phyloP scores from a whole-genome alignment of 805 yeast genomes.

The Metschnikowia bowlesiae region DNA sequence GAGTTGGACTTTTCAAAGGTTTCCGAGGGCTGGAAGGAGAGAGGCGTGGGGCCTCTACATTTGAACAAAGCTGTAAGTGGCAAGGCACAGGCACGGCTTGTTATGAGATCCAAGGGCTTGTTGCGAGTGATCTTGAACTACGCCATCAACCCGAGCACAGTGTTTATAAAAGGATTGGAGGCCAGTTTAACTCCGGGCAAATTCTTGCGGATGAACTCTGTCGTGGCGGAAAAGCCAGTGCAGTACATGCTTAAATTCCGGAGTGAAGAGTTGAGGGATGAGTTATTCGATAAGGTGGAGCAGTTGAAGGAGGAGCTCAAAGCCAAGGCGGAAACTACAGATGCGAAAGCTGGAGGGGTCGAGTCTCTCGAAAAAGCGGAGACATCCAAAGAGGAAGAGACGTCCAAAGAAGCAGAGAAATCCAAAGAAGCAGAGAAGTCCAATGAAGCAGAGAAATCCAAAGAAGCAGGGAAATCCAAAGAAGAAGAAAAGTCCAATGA shows the following conservation, averaged over 20 bases:
- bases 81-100: slow-evolving; percentile 54
- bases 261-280: slow-evolving; percentile 54
- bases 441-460: background rate
- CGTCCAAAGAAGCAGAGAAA: background rate
- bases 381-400: background rate
- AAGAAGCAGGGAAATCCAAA: background rate
- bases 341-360: background rate
- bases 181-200: slow-evolving; percentile 82
- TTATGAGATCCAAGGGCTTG: slow-evolving; percentile 89
- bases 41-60: slow-evolving; percentile 87
- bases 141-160: slow-evolving; percentile 58
- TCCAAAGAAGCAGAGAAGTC: background rate
- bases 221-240: slow-evolving; percentile 63
- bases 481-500: background rate
- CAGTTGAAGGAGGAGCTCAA: slow-evolving; percentile 23
- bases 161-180: slow-evolving; percentile 74
- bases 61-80: slow-evolving; percentile 50
- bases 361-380: background rate
- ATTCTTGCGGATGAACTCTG: slow-evolving; percentile 68
- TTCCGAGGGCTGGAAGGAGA: slow-evolving; percentile 88
- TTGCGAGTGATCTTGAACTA: slow-evolving; percentile 77
- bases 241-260: slow-evolving; percentile 81
- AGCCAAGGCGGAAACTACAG: background rate
- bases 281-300: slow-evolving; percentile 49
- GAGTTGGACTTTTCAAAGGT: slow-evolving; percentile 62